A percentile compares a stretch with the other conserved stretches of the same genome.
phyloP scores from a whole-genome alignment of 768 basidiomycete species.

The Hygrophorus russula region DNA sequence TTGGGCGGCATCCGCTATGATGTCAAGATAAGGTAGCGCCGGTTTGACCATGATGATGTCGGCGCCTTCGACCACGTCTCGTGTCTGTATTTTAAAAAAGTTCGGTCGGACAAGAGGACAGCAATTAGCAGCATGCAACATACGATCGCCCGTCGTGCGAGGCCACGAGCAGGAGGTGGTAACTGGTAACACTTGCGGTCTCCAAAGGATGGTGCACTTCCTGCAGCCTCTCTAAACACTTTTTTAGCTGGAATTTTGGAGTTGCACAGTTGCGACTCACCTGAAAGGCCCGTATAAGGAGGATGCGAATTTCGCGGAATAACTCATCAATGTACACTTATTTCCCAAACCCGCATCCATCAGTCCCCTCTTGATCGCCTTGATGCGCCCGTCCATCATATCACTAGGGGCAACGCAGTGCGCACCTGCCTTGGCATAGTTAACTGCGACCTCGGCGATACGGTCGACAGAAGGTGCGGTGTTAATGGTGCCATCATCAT shows the following conservation, averaged over 20 bases:
- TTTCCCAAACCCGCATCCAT: constrained; percentile 82
- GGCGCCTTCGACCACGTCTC: constrained; percentile 85
- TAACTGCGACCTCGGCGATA: constrained; percentile 85
- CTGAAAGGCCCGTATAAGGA: constrained; percentile 93
- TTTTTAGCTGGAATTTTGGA: not conserved
- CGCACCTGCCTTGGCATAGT: constrained; percentile 91
- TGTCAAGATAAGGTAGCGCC: constrained; percentile 90
- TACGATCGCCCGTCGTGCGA: constrained; percentile 90
- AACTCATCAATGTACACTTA: constrained; percentile 88
- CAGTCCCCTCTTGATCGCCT: constrained; percentile 76
- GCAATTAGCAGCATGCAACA: constrained; percentile 17
- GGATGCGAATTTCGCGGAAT: constrained; percentile 96
- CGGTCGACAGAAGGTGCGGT: constrained; percentile 71
- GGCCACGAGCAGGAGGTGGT: constrained; percentile 76
- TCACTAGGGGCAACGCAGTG: constrained; percentile 98
- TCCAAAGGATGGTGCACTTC: constrained; percentile 89
- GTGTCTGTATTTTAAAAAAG: constrained; percentile 61
- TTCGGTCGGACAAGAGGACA: not conserved
- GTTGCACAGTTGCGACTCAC: constrained; percentile 25
- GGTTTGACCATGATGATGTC: constrained; percentile 99
- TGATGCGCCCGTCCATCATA: constrained; percentile 98
- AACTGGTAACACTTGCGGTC: constrained; percentile 98
- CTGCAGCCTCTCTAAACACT: constrained; percentile 81
- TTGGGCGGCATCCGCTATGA: constrained; percentile 79
- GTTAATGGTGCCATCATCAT: constrained; percentile 68